Evolutionary conservation across 495 filamentous ascomycete genomes (phyloP).

Genomic region (Aspergillus taichungensis): DNA sequence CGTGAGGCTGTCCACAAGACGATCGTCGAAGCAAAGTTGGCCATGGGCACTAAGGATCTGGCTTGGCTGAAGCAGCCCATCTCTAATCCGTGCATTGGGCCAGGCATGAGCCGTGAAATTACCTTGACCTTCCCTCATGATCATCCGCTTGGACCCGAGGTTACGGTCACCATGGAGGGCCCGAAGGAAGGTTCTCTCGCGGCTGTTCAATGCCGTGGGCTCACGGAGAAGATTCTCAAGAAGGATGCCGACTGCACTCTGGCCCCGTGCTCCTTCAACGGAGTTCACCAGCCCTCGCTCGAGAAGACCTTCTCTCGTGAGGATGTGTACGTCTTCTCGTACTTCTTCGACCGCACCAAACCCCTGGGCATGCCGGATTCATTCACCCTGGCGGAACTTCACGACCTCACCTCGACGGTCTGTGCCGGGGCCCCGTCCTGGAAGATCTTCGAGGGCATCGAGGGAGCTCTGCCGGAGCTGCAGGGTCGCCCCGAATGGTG

Average conservation of each 20-base stretch:
- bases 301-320: constrained; percentile 87
- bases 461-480: constrained; percentile 64
- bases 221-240: constrained; percentile 83
- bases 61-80: constrained; percentile 58
- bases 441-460: constrained; percentile 66
- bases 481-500: constrained; percentile 77
- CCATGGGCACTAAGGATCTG: constrained; percentile 35
- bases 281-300: constrained; percentile 86
- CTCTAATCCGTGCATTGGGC: constrained; percentile 80
- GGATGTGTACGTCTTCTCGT: constrained; percentile 93
- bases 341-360: constrained; percentile 90
- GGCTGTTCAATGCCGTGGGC: constrained; percentile 75
- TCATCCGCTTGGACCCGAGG: constrained; percentile 50
- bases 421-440: constrained; percentile 72
- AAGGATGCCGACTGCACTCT: constrained; percentile 79
- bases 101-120: constrained; percentile 62
- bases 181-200: constrained; percentile 52
- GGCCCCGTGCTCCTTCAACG: constrained; percentile 93
- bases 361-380: constrained; percentile 92
- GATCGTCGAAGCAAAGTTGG: constrained; percentile 54
- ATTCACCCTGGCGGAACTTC: constrained; percentile 81
- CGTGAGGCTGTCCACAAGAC: constrained; percentile 72
- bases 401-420: constrained; percentile 73
- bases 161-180: constrained; percentile 83
- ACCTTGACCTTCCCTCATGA: constrained; percentile 53